Conservation (phyloP, 116 monocot species). For the Posidonia oceanica region DNA sequence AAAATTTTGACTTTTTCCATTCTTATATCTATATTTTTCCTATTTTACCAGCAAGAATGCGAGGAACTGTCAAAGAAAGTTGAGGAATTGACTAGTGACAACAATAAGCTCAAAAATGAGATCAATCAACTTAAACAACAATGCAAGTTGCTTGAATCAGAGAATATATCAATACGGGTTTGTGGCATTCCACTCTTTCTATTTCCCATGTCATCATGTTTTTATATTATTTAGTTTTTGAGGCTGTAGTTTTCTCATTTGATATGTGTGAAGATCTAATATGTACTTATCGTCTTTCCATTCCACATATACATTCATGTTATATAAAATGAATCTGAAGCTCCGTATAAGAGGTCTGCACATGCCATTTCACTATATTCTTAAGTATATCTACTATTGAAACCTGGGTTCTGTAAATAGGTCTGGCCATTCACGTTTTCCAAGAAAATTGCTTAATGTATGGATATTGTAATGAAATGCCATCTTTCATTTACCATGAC, state of each 20-base stretch:
- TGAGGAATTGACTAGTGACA: slow-evolving; percentile 33
- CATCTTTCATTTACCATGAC: too few relatives aligned
- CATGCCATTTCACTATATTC: too few relatives aligned
- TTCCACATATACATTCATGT: background rate
- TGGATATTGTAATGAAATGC: too few relatives aligned
- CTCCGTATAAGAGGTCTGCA: too few relatives aligned
- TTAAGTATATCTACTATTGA: too few relatives aligned
- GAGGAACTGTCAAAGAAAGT: slow-evolving; percentile 40
- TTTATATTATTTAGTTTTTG: background rate
- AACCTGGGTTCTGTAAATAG: too few relatives aligned
- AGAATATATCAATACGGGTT: slow-evolving; percentile 45
- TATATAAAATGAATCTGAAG: too few relatives aligned
- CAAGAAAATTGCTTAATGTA: too few relatives aligned
- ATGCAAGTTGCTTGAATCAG: slow-evolving; percentile 32
- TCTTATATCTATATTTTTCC: slow-evolving; percentile 4
- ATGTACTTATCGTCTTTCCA: background rate
- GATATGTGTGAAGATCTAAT: background rate
- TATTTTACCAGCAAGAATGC: slow-evolving; percentile 42
- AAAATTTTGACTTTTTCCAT: background rate
- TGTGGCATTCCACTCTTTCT: background rate
- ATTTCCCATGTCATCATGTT: background rate
- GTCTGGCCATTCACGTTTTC: too few relatives aligned
- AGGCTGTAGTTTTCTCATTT: background rate
- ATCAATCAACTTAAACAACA: slow-evolving; percentile 29
- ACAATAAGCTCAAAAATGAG: slow-evolving; percentile 32